Base-by-base conservation (phyloP, 176 grass and related monocot genomes). In the Lolium multiflorum region DNA sequence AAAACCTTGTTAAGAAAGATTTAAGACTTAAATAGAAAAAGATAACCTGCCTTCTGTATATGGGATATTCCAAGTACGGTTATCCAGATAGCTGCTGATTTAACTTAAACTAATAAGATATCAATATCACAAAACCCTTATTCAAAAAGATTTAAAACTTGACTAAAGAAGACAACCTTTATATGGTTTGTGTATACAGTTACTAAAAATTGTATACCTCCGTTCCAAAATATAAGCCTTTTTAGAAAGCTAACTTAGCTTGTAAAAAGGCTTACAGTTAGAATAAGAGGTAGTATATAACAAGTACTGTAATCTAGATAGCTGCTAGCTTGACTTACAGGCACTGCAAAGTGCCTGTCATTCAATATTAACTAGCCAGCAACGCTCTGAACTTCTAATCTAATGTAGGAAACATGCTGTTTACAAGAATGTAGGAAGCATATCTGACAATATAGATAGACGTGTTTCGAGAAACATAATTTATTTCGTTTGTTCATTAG, bases 1-100 rank as follows among this genome's bases (percentile, higher is more conserved):
- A 65, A 28, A 65, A 31, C 25, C 1, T 65, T 7, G 61, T 7
- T 89, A 72, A 89, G 60, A 67, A 66, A 35, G n/a, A 69, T 18
- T 7, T 3, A 82, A 64, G 0, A 82, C 3, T 57, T 20, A 4
- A 64, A 64, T 16, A 52, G 39, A 13, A 79, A 79, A 60, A 1
- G 18, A 71, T 1, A 22, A 44, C 4, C 6, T 71, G 20, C 20
- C 69, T 46, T 69, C 3, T 44, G 10, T 44, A 44, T 20, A 71
- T 44, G 17, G 38, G 41, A 44, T n/a, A 46, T 13, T 46, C 11
- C 20, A 78, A 44, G 6, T 79, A 24, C 14, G 3, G 2, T 51
- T 28, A n/a, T 24, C 22, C 9, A 61, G n/a, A 61, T 43, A 61
- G 7, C n/a, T 62, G 9, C 12, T 79, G 56, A 62, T 13, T 11